Evolutionary conservation across 2,329 filamentous ascomycete species (phyloP).

Genomic region (Lasiodiplodia gonubiensis): DNA sequence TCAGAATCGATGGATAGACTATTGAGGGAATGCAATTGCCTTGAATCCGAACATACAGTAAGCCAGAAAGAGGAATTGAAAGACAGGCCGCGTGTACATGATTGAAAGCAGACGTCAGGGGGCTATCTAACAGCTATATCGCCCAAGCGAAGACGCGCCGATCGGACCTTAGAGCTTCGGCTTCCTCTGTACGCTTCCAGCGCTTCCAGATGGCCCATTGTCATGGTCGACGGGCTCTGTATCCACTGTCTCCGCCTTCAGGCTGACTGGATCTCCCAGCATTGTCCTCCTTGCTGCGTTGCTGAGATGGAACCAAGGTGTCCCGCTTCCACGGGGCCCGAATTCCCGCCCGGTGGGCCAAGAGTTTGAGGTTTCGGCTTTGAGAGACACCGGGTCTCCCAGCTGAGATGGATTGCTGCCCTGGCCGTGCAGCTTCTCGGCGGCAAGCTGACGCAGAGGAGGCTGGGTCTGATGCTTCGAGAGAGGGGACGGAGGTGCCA

Average conservation of each 20-base stretch:
- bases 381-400: slow-evolving; percentile 26
- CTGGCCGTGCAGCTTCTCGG: slow-evolving; percentile 16
- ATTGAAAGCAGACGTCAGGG: too few species aligned
- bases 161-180: slow-evolving; percentile 18
- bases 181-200: not conserved
- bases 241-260: slow-evolving; percentile 23
- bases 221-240: slow-evolving; percentile 26
- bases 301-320: not conserved
- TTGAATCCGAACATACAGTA: not conserved
- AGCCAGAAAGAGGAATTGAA: not conserved
- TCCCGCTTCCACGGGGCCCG: not conserved
- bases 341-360: slow-evolving; percentile 10
- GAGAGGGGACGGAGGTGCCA: slow-evolving; percentile 13
- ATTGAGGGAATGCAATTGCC: not conserved
- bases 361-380: slow-evolving; percentile 25
- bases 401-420: slow-evolving; percentile 26
- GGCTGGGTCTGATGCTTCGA: slow-evolving; percentile 16
- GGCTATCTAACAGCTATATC: too few species aligned
- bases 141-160: not conserved
- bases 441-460: slow-evolving; percentile 13
- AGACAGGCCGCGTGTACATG: not conserved
- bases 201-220: slow-evolving; percentile 21
- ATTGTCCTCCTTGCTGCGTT: slow-evolving; percentile 22
- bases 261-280: slow-evolving; percentile 27
- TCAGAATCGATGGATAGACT: not conserved